Percentiles rank a stretch among this genome's conserved stretches.
Evolutionary conservation across 345 rosid genomes (phyloP).

Genomic region (Reutealis trisperma): DNA sequence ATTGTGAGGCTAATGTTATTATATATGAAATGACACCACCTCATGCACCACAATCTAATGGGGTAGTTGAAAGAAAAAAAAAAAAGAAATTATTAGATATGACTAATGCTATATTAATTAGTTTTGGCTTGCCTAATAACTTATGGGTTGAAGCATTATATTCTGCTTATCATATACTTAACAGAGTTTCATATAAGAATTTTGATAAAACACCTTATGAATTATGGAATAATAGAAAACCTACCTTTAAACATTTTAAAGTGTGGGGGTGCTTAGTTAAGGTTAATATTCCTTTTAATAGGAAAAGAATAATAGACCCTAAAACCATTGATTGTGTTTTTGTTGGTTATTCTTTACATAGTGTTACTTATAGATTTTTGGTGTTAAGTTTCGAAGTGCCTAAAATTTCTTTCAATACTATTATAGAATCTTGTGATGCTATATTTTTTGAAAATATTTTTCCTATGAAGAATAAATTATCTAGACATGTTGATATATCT

Average conservation of each 20-base stretch:
- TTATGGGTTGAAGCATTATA: not conserved
- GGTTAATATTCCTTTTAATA: not conserved
- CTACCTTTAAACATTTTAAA: not conserved
- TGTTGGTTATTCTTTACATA: not conserved
- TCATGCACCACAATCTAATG: not conserved
- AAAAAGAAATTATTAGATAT: not conserved
- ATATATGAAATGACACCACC: not conserved
- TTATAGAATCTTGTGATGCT: too few species aligned
- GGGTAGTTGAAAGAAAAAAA: not conserved
- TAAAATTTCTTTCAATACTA: too few species aligned
- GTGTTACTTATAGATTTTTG: not conserved
- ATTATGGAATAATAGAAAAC: not conserved
- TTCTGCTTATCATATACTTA: not conserved
- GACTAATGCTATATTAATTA: not conserved
- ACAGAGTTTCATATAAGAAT: not conserved
- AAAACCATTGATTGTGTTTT: not conserved
- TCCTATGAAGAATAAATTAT: not conserved
- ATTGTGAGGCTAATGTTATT: not conserved
- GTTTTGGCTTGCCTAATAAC: not conserved
- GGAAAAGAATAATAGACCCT: not conserved
- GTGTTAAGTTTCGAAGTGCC: not conserved
- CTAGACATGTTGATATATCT: too few species aligned
- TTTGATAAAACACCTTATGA: not conserved
- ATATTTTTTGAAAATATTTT: conserved; percentile 4
- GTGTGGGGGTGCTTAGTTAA: conserved; percentile 7